Evolutionary conservation across 768 basidiomycete species (phyloP).

Genomic region (Russula emetica): DNA sequence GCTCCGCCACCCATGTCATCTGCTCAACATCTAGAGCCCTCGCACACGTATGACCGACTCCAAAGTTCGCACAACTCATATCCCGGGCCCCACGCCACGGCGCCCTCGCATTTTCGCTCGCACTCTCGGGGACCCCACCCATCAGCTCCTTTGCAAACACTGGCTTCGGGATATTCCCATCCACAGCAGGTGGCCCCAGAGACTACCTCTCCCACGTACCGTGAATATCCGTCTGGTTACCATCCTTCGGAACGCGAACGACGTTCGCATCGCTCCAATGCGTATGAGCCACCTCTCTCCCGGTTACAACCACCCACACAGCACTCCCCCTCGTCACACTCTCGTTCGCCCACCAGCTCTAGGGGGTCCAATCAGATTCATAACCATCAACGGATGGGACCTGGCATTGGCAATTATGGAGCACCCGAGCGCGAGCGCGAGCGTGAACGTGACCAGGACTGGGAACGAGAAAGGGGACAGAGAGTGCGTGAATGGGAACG

Average conservation of each 20-base stretch:
- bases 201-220: constrained; percentile 23
- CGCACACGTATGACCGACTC: constrained; percentile 20
- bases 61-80: constrained; percentile 19
- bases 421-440: constrained; percentile 51
- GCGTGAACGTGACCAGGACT: constrained; percentile 35
- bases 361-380: constrained; percentile 42
- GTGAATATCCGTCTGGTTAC: constrained; percentile 19
- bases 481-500: constrained; percentile 34
- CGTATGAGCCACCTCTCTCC: constrained; percentile 7
- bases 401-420: constrained; percentile 48
- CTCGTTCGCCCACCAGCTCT: constrained; percentile 39
- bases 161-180: constrained; percentile 24
- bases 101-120: constrained; percentile 15
- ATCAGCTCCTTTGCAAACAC: constrained; percentile 20
- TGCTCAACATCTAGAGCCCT: constrained; percentile 23
- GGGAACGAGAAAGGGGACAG: constrained; percentile 37
- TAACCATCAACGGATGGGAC: constrained; percentile 63
- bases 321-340: constrained; percentile 37
- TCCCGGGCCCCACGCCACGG: neutral
- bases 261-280: constrained; percentile 16
- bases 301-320: constrained; percentile 17
- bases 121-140: constrained; percentile 23
- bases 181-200: constrained; percentile 27
- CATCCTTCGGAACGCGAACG: constrained; percentile 20
- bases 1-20: constrained; percentile 31